Evolutionary conservation across 2,329 filamentous ascomycete species (phyloP).

Genomic region (Cadophora luteo-olivacea): DNA sequence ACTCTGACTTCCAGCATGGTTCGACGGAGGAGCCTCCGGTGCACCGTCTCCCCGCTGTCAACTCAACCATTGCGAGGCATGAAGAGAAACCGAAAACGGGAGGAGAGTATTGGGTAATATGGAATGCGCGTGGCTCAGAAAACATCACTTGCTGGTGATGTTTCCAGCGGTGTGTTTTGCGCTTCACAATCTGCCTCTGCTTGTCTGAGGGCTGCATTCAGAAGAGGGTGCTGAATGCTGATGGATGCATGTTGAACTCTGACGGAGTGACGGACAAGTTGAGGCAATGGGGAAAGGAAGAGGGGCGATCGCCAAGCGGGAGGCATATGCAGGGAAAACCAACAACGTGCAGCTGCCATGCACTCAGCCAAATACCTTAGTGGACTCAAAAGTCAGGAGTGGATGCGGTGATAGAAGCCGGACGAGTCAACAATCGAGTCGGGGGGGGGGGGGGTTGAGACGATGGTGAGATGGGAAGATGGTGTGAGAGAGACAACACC

Average conservation of each 20-base stretch:
- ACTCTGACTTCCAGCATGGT: not conserved
- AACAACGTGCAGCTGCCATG: slow-evolving; percentile 12
- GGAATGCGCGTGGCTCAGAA: not conserved
- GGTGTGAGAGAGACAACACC: not conserved
- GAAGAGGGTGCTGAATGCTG: not conserved
- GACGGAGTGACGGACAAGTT: not conserved
- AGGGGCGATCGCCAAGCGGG: slow-evolving; percentile 9
- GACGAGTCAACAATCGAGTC: slow-evolving; percentile 8
- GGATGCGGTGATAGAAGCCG: not conserved
- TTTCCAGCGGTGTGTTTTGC: not conserved
- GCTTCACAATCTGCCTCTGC: not conserved
- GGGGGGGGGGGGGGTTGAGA: not conserved
- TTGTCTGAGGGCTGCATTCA: not conserved
- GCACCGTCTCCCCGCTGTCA: not conserved
- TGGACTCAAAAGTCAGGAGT: not conserved
- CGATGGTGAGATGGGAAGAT: not conserved
- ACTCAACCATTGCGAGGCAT: not conserved
- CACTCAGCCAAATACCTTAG: not conserved
- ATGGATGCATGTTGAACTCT: not conserved
- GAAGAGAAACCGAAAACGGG: not conserved
- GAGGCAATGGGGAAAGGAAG: slow-evolving; percentile 6
- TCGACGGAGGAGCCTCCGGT: not conserved
- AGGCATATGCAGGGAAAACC: slow-evolving; percentile 15
- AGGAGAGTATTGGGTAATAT: not conserved
- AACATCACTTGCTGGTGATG: not conserved